phyloP scores from a whole-genome alignment of 2,329 filamentous ascomycete species.

The Clonostachys byssicola region DNA sequence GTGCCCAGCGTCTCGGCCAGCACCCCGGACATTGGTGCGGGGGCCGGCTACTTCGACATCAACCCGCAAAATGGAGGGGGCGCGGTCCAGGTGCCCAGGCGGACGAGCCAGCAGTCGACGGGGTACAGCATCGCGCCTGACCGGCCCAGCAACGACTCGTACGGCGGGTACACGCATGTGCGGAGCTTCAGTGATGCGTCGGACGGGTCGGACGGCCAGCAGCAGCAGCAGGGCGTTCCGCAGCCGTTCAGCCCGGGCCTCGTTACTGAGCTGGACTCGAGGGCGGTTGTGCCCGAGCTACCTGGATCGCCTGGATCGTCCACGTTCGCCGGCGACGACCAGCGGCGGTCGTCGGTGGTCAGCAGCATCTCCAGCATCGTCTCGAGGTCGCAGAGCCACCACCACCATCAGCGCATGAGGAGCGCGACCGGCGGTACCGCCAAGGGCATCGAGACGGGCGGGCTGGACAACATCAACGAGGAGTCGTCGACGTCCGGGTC shows the following conservation, averaged over 20 bases:
- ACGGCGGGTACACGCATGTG: slow-evolving; percentile 20
- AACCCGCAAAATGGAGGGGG: slow-evolving; percentile 5
- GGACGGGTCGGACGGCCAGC: slow-evolving; percentile 25
- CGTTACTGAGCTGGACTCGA: slow-evolving; percentile 32
- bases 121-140: slow-evolving; percentile 5
- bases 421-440: slow-evolving; percentile 9
- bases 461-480: slow-evolving; percentile 1
- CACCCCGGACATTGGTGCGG: slow-evolving; percentile 5
- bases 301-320: slow-evolving; percentile 17
- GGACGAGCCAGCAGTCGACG: slow-evolving; percentile 10
- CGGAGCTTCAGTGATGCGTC: slow-evolving; percentile 39
- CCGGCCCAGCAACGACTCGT: slow-evolving; percentile 3
- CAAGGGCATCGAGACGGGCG: background rate
- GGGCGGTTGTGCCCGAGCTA: slow-evolving; percentile 26
- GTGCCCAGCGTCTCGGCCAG: slow-evolving; percentile 2
- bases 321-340: slow-evolving; percentile 8
- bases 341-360: slow-evolving; percentile 17
- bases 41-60: slow-evolving; percentile 20
- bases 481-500: background rate
- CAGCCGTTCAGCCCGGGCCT: slow-evolving; percentile 6
- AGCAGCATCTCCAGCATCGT: slow-evolving; percentile 7
- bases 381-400: slow-evolving; percentile 12
- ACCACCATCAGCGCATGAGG: slow-evolving; percentile 15
- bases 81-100: slow-evolving; percentile 1
- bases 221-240: slow-evolving; percentile 5